Conservation (phyloP, 352 stramenopile species). For the Phytopythium kandeliae region DNA sequence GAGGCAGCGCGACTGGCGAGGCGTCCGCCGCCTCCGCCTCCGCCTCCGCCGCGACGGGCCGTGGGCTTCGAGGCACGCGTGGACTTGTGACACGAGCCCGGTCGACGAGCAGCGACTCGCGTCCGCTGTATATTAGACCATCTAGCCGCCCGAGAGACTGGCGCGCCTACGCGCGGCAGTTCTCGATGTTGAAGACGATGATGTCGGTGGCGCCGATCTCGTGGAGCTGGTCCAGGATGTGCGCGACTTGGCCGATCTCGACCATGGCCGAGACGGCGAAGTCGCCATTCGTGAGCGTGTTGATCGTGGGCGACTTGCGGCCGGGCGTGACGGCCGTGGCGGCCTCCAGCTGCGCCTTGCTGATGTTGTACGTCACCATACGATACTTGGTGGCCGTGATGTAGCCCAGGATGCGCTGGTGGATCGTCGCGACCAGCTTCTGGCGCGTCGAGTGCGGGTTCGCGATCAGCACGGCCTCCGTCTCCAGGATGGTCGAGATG, state of each 20-base stretch:
- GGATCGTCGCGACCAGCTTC: conserved; percentile 76
- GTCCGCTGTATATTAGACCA: too few species aligned
- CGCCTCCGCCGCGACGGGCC: too few species aligned
- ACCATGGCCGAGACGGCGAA: conserved; percentile 92
- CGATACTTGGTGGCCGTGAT: conserved; percentile 96
- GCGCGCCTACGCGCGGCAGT: conserved; percentile 83
- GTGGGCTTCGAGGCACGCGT: too few species aligned
- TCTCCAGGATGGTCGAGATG: conserved; percentile 90
- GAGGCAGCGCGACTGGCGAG: too few species aligned
- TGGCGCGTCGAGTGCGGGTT: conserved; percentile 75
- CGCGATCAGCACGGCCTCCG: conserved; percentile 90
- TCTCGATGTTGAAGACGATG: conserved; percentile 94
- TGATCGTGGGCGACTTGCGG: conserved; percentile 93
- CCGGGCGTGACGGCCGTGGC: conserved; percentile 92
- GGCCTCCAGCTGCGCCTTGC: conserved; percentile 79
- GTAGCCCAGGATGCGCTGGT: conserved; percentile 95
- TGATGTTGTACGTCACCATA: conserved; percentile 98
- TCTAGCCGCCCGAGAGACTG: too few species aligned
- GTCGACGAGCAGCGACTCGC: too few species aligned
- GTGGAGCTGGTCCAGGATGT: conserved; percentile 96
- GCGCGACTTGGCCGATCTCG: conserved; percentile 82
- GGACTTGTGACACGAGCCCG: too few species aligned
- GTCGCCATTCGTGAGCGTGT: conserved; percentile 80
- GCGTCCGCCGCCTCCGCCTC: not conserved
- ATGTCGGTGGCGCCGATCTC: conserved; percentile 96